Percentiles rank a stretch among this genome's conserved stretches.
Conservation (phyloP, 768 basidiomycete species). For the Rhodotorula kratochvilovae region DNA sequence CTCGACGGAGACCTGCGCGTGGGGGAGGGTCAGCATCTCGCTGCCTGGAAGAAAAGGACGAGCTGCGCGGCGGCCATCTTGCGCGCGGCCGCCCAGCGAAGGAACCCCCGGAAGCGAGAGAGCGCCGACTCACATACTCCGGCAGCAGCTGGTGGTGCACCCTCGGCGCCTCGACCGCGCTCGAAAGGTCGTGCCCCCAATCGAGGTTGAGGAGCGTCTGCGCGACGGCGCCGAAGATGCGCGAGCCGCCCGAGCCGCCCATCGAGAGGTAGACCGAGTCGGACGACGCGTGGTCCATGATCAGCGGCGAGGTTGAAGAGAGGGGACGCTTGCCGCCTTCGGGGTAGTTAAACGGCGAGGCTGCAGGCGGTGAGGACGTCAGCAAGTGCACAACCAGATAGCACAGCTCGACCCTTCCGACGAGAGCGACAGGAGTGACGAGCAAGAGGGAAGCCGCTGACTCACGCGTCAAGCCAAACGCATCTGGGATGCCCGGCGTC, state of each 20-base stretch:
- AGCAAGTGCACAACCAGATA: background rate
- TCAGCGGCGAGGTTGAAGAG: slow-evolving; percentile 75
- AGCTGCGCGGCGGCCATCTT: too few relatives aligned
- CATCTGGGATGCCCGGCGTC: slow-evolving; percentile 73
- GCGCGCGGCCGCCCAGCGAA: too few relatives aligned
- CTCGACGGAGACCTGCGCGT: slow-evolving; percentile 56
- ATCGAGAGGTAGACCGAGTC: slow-evolving; percentile 70
- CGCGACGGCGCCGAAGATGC: slow-evolving; percentile 73
- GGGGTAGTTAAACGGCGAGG: slow-evolving; percentile 65
- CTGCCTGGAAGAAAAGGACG: too few relatives aligned
- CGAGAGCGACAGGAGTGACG: background rate
- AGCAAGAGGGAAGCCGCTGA: slow-evolving; percentile 41
- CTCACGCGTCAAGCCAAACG: slow-evolving; percentile 74
- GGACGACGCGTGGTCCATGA: slow-evolving; percentile 59
- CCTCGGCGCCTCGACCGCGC: slow-evolving; percentile 78
- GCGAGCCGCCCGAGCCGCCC: slow-evolving; percentile 82
- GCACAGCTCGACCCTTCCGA: too few relatives aligned
- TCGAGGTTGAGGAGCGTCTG: slow-evolving; percentile 69
- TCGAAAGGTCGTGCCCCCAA: slow-evolving; percentile 72
- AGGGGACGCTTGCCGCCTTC: slow-evolving; percentile 81
- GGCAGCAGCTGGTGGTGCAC: slow-evolving; percentile 86
- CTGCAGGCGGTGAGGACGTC: background rate
- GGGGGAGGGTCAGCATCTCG: background rate
- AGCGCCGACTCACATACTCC: slow-evolving; percentile 46
- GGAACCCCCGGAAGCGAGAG: too few relatives aligned